Evolutionary conservation across 306 rosid species (phyloP).

Genomic region (Medicago ruthenica): DNA sequence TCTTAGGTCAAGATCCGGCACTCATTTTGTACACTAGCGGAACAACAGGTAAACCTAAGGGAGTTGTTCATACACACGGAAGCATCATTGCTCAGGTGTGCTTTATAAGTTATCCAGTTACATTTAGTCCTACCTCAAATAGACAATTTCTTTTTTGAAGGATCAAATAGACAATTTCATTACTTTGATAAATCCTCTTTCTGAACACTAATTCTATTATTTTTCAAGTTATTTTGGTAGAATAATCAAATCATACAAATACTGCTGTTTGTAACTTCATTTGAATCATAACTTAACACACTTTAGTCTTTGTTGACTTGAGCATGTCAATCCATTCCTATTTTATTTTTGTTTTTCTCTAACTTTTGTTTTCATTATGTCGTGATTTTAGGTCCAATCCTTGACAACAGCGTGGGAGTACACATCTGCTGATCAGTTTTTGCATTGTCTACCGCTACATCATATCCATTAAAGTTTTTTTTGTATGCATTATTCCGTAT

Average conservation of each 20-base stretch:
- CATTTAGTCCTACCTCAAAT: slow-evolving; percentile 26
- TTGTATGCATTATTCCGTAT: slow-evolving; percentile 27
- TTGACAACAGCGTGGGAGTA: slow-evolving; percentile 89
- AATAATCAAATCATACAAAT: slow-evolving; percentile 6
- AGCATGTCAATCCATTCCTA: slow-evolving; percentile 6
- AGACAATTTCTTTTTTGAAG: neutral
- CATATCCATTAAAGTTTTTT: slow-evolving; percentile 72
- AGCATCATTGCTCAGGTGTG: slow-evolving; percentile 85
- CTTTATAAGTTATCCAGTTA: slow-evolving; percentile 20
- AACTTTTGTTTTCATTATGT: slow-evolving; percentile 17
- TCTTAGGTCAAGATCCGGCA: slow-evolving; percentile 88
- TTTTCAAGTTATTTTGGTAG: slow-evolving; percentile 29
- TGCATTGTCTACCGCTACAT: slow-evolving; percentile 91
- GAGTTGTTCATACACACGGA: slow-evolving; percentile 93
- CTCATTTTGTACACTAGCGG: slow-evolving; percentile 91
- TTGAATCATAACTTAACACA: slow-evolving; percentile 4
- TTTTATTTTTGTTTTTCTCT: slow-evolving; percentile 25
- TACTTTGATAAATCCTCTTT: slow-evolving; percentile 29
- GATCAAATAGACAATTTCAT: slow-evolving; percentile 10
- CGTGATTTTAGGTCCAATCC: slow-evolving; percentile 80
- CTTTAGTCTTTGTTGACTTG: slow-evolving; percentile 1
- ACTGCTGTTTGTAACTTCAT: slow-evolving; percentile 16
- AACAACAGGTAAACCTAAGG: slow-evolving; percentile 98
- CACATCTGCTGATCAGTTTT: slow-evolving; percentile 74
- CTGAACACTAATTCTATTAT: slow-evolving; percentile 1